Evolutionary conservation across 768 basidiomycete genomes (phyloP).

Genomic region (Pholiota molesta): DNA sequence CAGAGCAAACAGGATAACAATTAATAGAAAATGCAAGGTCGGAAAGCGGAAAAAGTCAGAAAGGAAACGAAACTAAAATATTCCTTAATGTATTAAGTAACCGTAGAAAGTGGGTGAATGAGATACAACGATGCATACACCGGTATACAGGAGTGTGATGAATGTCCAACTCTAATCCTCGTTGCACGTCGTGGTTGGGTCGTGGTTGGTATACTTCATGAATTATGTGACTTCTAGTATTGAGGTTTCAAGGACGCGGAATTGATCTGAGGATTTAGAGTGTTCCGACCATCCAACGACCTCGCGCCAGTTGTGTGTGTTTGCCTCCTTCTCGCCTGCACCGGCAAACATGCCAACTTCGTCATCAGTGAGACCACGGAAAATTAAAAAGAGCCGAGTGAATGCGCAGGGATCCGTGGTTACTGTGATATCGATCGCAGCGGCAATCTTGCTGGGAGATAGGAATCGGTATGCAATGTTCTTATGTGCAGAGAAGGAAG

Average conservation of each 20-base stretch:
- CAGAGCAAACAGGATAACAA: constrained; percentile 9
- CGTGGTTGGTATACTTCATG: not conserved
- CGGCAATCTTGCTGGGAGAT: constrained; percentile 74
- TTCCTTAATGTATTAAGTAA: constrained; percentile 12
- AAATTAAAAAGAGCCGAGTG: constrained; percentile 85
- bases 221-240: constrained; percentile 67
- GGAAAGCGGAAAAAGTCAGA: constrained; percentile 2
- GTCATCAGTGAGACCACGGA: constrained; percentile 80
- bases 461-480: constrained; percentile 93
- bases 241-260: constrained; percentile 80
- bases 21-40: constrained; percentile 3
- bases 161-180: not conserved
- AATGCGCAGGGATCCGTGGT: constrained; percentile 80
- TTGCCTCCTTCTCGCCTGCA: constrained; percentile 87
- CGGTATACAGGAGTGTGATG: not conserved
- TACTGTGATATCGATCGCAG: constrained; percentile 88
- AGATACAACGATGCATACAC: not conserved
- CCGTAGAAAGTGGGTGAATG: not conserved
- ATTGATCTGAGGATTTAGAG: constrained; percentile 72
- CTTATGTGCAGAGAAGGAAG: constrained; percentile 73
- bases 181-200: not conserved
- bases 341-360: constrained; percentile 75
- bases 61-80: constrained; percentile 8
- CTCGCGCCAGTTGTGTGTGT: constrained; percentile 79
- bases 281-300: constrained; percentile 81